Conservation (phyloP, 495 filamentous ascomycete species). For the Podospora bellae-mahoneyi region DNA sequence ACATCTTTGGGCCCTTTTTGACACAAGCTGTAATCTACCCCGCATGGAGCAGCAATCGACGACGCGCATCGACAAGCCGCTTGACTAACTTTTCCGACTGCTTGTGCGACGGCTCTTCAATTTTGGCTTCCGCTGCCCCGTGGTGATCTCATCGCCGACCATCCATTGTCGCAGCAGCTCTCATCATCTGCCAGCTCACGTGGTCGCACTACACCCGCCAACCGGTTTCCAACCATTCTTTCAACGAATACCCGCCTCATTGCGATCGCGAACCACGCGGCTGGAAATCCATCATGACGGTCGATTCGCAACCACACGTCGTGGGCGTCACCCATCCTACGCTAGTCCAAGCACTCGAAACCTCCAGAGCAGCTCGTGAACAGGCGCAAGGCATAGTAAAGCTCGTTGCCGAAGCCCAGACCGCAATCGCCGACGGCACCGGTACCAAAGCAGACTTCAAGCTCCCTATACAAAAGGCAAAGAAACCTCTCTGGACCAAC, state of each 20-base stretch:
- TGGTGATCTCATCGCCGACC: conserved; percentile 12
- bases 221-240: background rate
- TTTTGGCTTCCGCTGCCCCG: conserved; percentile 4
- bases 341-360: conserved; percentile 66
- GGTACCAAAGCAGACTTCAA: conserved; percentile 47
- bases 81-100: background rate
- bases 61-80: background rate
- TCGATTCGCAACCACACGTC: conserved; percentile 46
- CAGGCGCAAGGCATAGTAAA: conserved; percentile 69
- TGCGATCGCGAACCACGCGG: background rate
- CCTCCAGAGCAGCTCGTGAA: conserved; percentile 64
- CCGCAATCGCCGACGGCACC: conserved; percentile 26
- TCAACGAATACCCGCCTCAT: background rate
- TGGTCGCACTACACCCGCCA: background rate
- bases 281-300: background rate
- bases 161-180: conserved; percentile 11
- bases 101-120: background rate
- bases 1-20: background rate
- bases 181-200: background rate
- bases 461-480: conserved; percentile 66
- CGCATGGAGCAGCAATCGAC: background rate
- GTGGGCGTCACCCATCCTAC: conserved; percentile 62
- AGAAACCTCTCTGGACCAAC: conserved; percentile 75
- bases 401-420: conserved; percentile 48
- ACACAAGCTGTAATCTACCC: background rate